Evolutionary conservation across 2,329 filamentous ascomycete genomes (phyloP).

Genomic region (Beauveria medogensis): DNA sequence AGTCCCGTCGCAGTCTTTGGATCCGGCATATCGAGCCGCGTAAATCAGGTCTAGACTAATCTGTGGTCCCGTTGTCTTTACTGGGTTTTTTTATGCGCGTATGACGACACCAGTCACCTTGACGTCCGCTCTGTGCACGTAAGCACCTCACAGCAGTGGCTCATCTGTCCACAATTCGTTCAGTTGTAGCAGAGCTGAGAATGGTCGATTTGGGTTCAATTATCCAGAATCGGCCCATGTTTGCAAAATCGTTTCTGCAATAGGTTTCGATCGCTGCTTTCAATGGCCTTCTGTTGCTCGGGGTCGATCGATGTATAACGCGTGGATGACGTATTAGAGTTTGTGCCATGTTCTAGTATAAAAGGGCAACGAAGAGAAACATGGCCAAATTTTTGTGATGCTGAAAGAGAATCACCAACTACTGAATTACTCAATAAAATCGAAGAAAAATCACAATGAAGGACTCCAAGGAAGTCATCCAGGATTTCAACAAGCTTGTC

Average conservation of each 20-base stretch:
- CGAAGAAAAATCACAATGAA: conserved; percentile 15
- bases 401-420: too few species aligned
- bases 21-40: too few species aligned
- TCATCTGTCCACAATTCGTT: neutral
- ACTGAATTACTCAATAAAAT: neutral
- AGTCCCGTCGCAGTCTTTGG: too few species aligned
- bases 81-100: neutral
- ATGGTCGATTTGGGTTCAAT: neutral
- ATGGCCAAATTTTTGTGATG: too few species aligned
- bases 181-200: neutral
- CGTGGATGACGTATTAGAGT: conserved; percentile 1
- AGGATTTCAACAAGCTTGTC: conserved; percentile 58
- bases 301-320: neutral
- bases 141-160: neutral
- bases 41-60: too few species aligned
- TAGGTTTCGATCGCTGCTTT: neutral
- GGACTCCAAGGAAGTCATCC: conserved; percentile 25
- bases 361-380: neutral
- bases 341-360: neutral
- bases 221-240: neutral
- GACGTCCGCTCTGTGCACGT: neutral
- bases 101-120: neutral
- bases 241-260: neutral
- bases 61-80: too few species aligned
- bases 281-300: neutral